Conservation (phyloP, 1,284 basidiomycete genomes). For the Trichosporon faecale region DNA sequence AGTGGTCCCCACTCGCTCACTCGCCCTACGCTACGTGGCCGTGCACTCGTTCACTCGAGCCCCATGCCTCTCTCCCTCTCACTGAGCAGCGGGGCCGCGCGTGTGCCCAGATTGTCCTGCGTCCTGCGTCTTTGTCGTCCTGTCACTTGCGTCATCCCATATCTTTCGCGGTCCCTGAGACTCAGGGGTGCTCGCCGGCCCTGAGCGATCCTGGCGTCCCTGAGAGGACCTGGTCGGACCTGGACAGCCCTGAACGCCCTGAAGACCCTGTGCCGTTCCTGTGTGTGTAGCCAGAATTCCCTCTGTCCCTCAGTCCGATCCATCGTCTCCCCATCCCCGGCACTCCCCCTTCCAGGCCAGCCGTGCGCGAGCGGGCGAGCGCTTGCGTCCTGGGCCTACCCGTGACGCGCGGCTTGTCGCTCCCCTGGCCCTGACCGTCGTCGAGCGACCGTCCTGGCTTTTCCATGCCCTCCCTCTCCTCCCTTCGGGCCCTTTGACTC, state of each 20-base stretch:
- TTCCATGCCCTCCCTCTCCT: background rate
- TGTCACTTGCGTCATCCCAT: conserved; percentile 4
- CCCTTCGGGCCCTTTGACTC: background rate
- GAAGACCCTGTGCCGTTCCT: background rate
- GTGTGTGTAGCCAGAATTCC: background rate
- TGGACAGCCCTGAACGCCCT: background rate
- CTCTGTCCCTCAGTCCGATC: background rate
- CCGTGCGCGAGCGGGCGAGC: no score
- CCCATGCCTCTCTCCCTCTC: no score
- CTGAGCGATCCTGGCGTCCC: background rate
- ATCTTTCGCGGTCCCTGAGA: background rate
- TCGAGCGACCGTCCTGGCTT: conserved; percentile 8
- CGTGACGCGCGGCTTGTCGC: conserved; percentile 10
- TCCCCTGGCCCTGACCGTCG: conserved; percentile 14
- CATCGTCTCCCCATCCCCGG: background rate
- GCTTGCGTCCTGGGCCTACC: conserved; percentile 3
- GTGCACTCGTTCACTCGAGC: background rate
- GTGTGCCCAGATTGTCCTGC: no score
- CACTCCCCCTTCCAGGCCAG: background rate
- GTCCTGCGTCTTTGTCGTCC: background rate
- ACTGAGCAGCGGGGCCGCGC: no score
- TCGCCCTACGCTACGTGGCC: background rate
- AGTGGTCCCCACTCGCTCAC: background rate
- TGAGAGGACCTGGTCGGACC: background rate
- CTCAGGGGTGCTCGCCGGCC: background rate